phyloP scores from a whole-genome alignment of 345 rosid species.

The Citrus unshiu region DNA sequence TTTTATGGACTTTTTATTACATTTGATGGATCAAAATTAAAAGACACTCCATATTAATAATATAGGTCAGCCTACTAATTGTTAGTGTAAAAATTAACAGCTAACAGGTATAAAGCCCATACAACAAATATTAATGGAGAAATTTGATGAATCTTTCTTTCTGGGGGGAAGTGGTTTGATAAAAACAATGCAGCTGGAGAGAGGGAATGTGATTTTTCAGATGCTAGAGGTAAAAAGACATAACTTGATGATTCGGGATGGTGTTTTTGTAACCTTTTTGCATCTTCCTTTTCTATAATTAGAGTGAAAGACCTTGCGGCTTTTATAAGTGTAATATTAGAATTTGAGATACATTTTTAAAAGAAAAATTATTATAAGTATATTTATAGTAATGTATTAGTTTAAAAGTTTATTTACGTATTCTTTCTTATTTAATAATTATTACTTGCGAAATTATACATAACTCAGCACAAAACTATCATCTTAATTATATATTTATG shows the following conservation, averaged over 20 bases:
- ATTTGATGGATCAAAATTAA: neutral
- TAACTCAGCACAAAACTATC: no score
- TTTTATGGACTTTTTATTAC: neutral
- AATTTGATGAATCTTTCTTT: neutral
- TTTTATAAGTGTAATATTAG: no score
- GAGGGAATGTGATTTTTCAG: neutral
- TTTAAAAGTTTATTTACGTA: no score
- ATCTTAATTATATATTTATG: no score
- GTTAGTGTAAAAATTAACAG: neutral
- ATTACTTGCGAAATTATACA: no score
- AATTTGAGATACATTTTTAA: no score
- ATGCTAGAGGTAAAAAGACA: neutral
- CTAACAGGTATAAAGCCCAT: neutral
- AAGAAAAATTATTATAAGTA: no score
- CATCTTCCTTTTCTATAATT: no score
- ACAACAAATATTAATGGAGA: no score
- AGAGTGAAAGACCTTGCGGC: no score
- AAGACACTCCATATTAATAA: neutral
- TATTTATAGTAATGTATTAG: no score
- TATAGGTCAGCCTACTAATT: neutral
- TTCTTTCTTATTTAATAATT: no score
- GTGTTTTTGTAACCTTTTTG: neutral
- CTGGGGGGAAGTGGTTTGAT: neutral
- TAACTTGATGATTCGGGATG: neutral
- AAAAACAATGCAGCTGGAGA: neutral